Base-by-base conservation (phyloP, 2,329 filamentous ascomycete species). In the Bipolaris sorokiniana region DNA sequence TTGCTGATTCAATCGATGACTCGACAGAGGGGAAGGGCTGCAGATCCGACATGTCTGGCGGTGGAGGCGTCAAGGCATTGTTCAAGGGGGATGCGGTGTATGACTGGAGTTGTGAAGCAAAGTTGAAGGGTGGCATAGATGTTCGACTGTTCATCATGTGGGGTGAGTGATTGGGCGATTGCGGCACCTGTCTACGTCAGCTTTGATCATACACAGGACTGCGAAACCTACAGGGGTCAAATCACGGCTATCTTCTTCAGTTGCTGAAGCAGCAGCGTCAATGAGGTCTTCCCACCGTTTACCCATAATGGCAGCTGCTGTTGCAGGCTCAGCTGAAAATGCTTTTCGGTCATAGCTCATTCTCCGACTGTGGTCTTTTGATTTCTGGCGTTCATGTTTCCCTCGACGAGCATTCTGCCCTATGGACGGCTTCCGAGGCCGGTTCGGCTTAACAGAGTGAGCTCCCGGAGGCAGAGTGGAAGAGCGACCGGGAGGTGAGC, bases 231-330 rank as follows among this genome's bases (percentile, higher is more conserved):
- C 91, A 71, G 91, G 91, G 74, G 91, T 96, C 74, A 94, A 86
- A 77, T 97, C 93, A 72, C 85, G 80, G 64, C 93, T 92, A 75
- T 96, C 92, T 72, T 95, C 94, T 79, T 96, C 93, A 3, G 92
- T 96, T 26, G 93, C 92, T 60, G 92, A 97, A 31, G 94, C 92
- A 52, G 91, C 94, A 50, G 94, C 94, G 77, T 97, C 93, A 64
- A 98, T 96, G 59, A 98, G 83, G 76, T 98, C 94, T 77, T 97
- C 92, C 95, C 94, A 98, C 69, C 94, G 85, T 79, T 95, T 96
- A 64, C 91, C 92, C 78, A 90, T 87, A 47, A 84, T 81, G 68
- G 84, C 86, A 16, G 84, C 90, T 58, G 90, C 89, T 18, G 86
- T 87, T 54, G 89, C 86, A 22, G 93, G 92, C 77, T 97, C 94